Base-by-base conservation (phyloP, 192 early-diverging fungal species). In the Entomortierella chlamydospora region DNA sequence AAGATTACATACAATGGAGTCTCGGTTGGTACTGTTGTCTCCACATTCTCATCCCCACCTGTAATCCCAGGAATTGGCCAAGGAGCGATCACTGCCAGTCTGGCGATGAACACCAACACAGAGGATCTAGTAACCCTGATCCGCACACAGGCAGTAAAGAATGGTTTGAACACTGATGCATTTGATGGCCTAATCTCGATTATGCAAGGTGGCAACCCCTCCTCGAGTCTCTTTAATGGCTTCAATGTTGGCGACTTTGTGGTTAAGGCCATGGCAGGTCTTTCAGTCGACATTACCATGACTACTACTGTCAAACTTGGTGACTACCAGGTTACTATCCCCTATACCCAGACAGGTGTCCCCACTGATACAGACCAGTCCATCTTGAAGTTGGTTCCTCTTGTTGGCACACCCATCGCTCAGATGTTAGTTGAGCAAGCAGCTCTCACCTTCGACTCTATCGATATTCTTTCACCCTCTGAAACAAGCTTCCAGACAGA, bases 361-460 rank as follows among this genome's bases (percentile, higher is more conserved):
- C 61, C 72, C n/a, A 81, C 73, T 53, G 39, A 13, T 9, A 80
- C 83, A 9, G 87, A 88, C 66, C 33, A 52, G 20, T 70, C 82
- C 17, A 63, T 88, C 37, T 50, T 72, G 11, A 71, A 69, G 22
- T 58, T 88, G 53, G 83, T 85, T 39, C 83, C 85, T 57, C 42
- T 84, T 47, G 78, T 87, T 55, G 85, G 82, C 34, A 82, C 76
- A 22, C 87, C 87, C 12, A 82, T 88, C 65, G 87, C 85, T 11
- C 83, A 83, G 37, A 25, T 68, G 7, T 70, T 88, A 50, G 83
- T 88, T 42, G 55, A 65, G 34, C 62, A 61, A 17, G 52, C 72
- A 12, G 34, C 26, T 15, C 69, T 87, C 29, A 62, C 59, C 22
- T 84, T 87, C 53, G 73, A 83, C 25, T 62, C 60, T 28, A 59